Evolutionary conservation across 768 basidiomycete species (phyloP).

Genomic region (Naganishia randhawae): DNA sequence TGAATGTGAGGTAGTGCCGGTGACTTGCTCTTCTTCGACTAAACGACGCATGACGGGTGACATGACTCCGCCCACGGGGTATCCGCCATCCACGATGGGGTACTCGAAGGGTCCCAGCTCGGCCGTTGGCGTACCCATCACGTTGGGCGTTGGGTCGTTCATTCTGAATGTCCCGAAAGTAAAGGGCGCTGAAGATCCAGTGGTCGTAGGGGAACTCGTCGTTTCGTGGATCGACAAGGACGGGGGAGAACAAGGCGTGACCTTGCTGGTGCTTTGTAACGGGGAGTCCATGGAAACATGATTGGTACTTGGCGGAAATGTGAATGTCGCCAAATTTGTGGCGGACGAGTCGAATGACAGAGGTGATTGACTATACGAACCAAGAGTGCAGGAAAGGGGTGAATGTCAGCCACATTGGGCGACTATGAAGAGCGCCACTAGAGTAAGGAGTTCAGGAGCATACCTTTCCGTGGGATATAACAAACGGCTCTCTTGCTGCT

Average conservation of each 20-base stretch:
- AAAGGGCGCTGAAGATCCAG: neutral
- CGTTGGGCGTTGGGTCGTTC: neutral
- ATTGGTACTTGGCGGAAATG: neutral
- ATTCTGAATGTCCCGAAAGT: constrained; percentile 19
- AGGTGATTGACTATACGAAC: neutral
- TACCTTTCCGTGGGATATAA: neutral
- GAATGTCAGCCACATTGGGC: neutral
- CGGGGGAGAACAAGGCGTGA: neutral
- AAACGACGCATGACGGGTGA: constrained; percentile 10
- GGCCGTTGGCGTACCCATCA: constrained; percentile 40
- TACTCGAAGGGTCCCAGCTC: constrained; percentile 48
- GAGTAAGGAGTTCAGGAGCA: neutral
- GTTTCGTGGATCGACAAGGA: neutral
- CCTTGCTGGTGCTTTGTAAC: neutral
- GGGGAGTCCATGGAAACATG: neutral
- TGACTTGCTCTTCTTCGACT: neutral
- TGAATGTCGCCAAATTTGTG: neutral
- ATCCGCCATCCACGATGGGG: constrained; percentile 27
- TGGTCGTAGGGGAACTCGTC: neutral
- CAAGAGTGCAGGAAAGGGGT: neutral
- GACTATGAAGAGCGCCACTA: neutral
- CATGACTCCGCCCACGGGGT: neutral
- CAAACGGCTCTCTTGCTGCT: neutral
- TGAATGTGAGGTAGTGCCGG: neutral
- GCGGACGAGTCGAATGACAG: neutral